phyloP scores from a whole-genome alignment of 2,329 filamentous ascomycete genomes.

The Alternaria rosae region DNA sequence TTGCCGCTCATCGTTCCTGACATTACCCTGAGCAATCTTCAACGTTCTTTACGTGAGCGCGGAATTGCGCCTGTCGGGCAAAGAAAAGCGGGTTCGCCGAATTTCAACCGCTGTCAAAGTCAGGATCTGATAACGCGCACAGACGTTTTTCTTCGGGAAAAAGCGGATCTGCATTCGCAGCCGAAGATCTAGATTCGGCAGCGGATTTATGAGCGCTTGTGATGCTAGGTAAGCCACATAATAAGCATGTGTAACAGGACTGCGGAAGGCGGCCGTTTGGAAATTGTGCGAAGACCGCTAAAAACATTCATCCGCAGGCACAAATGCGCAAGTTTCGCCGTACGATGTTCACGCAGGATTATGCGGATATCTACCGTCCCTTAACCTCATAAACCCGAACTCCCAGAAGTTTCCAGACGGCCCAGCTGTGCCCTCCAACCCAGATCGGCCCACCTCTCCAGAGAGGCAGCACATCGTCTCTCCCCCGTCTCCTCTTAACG shows the following conservation, averaged over 20 bases:
- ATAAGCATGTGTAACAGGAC: background rate
- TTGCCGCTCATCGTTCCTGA: background rate
- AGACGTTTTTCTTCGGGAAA: background rate
- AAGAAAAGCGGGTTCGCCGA: slow-evolving; percentile 13
- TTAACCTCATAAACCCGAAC: slow-evolving; percentile 29
- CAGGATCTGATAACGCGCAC: background rate
- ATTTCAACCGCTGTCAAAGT: slow-evolving; percentile 1
- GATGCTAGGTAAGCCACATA: background rate
- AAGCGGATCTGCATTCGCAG: background rate
- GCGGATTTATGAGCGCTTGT: background rate
- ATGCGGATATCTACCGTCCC: slow-evolving; percentile 9
- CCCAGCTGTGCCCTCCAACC: slow-evolving; percentile 30
- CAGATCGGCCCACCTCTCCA: slow-evolving; percentile 35
- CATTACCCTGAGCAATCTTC: slow-evolving; percentile 1
- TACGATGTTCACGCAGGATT: background rate
- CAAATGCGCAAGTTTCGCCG: background rate
- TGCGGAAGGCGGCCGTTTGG: background rate
- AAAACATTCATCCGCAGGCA: background rate
- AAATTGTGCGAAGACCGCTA: background rate
- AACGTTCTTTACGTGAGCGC: slow-evolving; percentile 19
- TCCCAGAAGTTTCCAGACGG: slow-evolving; percentile 25
- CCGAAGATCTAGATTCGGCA: background rate
- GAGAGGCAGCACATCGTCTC: slow-evolving; percentile 27
- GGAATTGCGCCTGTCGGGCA: slow-evolving; percentile 6
- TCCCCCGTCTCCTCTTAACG: slow-evolving; percentile 16